Conservation (phyloP, 139 green algal genomes). For the Coelastrella sp. region DNA sequence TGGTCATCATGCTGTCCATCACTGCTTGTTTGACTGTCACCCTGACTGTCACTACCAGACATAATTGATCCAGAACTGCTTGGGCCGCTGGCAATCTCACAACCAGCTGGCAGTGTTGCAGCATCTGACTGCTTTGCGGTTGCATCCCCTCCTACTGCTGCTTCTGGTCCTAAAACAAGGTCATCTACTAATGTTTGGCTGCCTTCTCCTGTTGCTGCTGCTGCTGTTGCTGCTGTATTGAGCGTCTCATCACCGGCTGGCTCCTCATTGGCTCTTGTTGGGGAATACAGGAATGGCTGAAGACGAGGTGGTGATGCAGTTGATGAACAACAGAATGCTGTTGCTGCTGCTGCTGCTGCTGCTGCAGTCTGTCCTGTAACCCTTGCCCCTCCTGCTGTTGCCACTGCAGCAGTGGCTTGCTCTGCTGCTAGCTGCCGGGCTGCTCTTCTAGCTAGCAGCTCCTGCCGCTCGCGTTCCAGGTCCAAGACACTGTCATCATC, state of each 20-base stretch:
- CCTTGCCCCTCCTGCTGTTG: neutral
- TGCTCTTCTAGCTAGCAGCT: neutral
- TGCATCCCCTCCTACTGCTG: neutral
- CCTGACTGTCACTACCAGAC: neutral
- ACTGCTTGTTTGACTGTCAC: neutral
- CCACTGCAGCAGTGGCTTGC: neutral
- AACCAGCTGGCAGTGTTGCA: neutral
- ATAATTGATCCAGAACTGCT: too few relatives aligned
- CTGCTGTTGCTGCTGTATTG: constrained; percentile 3
- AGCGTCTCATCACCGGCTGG: neutral
- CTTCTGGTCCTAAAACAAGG: neutral
- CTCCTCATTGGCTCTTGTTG: neutral
- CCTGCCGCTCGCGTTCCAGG: constrained; percentile 5
- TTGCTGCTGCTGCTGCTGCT: neutral
- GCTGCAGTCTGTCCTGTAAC: neutral
- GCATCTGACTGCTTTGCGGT: neutral
- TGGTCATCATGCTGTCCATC: neutral
- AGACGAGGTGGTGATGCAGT: neutral
- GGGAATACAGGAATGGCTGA: neutral
- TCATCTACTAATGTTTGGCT: neutral
- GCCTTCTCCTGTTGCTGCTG: constrained; percentile 24
- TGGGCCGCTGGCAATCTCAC: neutral
- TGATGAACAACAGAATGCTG: neutral
- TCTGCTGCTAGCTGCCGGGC: too few relatives aligned
- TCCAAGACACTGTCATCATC: neutral